Percentiles rank a stretch among this genome's conserved stretches.
These are phyloP conservation scores for Diaporthe ampelina DNA, from an alignment of 2,329 filamentous ascomycete species.

Conservation along the genomic window DNA sequence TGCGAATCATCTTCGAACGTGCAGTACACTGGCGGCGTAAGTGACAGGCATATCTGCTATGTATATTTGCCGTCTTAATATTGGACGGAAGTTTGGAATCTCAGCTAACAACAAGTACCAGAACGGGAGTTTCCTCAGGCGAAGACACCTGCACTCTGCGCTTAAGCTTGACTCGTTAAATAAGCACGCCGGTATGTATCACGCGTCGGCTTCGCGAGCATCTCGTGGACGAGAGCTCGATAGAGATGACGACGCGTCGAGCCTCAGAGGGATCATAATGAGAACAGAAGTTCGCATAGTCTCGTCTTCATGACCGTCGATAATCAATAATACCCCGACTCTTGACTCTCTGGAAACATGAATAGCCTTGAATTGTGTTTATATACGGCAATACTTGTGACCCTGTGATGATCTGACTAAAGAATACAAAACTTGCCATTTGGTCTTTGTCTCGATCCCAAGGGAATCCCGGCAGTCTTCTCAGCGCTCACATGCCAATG, in stretches of 20 bases:
- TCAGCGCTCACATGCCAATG: no score
- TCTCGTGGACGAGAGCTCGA: slow-evolving; percentile 17
- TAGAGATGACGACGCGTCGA: not conserved
- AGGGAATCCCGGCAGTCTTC: no score
- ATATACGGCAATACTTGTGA: not conserved
- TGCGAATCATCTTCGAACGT: not conserved
- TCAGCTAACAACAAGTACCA: not conserved
- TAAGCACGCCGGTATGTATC: not conserved
- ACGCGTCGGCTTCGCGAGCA: slow-evolving; percentile 11
- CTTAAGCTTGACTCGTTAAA: slow-evolving; percentile 11
- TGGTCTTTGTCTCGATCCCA: no score
- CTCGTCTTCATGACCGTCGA: not conserved
- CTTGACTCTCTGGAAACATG: not conserved
- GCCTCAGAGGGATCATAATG: slow-evolving; percentile 15
- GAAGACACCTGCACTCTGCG: slow-evolving; percentile 1
- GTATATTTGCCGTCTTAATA: not conserved
- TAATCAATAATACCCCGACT: not conserved
- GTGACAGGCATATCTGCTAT: not conserved
- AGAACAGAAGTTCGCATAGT: slow-evolving; percentile 18
- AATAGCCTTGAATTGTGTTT: not conserved
- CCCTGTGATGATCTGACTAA: not conserved
- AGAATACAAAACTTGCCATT: no score
- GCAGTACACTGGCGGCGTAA: not conserved
- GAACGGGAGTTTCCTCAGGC: not conserved
- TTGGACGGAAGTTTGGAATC: not conserved